Base-by-base conservation (phyloP, 148 eudicot species). In the Fallopia convolvulus region DNA sequence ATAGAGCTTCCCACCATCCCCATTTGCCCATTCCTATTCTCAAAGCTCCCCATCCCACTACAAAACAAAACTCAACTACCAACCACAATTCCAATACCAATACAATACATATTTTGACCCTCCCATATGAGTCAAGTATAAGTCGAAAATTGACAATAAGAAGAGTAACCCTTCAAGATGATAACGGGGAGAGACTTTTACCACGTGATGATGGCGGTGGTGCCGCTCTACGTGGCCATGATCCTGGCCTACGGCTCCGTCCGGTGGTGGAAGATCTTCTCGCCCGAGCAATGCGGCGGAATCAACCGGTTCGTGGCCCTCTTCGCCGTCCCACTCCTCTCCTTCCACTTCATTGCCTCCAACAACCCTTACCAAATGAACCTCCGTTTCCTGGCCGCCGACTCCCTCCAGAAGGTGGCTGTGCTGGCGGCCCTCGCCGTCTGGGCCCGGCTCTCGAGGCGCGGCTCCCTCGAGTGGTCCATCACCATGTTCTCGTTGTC, bases 401-500 rank as follows among this genome's bases (percentile, higher is more conserved):
- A 85, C 53, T 60, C 81, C 0, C 85, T 85, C 15, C 87, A 85
- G n/a, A 85, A 85, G 47, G 18, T 80, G 6, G 77, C 80, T 36
- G 80, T 85, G 74, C 79, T 85, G 0, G 77, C 49, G 0, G 83
- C 74, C 0, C 76, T 85, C 0, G 77, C 49, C 8, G 2, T 80
- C 9, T 85, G 87, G 87, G 75, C 87, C 2, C 70, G 75, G 11
- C 2, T 85, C 26, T 61, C 79, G 55, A 40, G 53, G 32, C 82
- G 78, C 18, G 85, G 85, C 10, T 81, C 83, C 61, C 79, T 85
- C 2, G 87, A 85, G 32, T 82, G 85, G 87, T 72, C 79, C 21
- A 85, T 85, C 5, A 85, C 87, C 9, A 77, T 85, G 30, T 85
- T 85, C 40, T 85, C 87, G 15, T 75, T 85, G 30, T 80, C 87